Evolutionary conservation across 2,329 filamentous ascomycete species (phyloP).

Genomic region (Fusarium pseudonygamai): DNA sequence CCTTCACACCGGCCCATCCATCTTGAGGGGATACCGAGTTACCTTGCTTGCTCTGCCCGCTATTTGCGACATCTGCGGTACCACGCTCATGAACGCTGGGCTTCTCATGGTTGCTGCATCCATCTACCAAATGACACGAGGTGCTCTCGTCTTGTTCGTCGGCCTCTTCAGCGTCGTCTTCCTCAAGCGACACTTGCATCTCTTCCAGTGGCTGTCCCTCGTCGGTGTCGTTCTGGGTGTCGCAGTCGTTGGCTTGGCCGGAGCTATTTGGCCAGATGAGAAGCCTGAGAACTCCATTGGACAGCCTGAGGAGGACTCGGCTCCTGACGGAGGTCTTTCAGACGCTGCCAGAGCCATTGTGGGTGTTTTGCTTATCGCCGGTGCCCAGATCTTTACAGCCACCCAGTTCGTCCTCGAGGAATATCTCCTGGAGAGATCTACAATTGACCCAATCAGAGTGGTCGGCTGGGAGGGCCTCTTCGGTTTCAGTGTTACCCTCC

Average conservation of each 20-base stretch:
- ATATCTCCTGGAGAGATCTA: slow-evolving; percentile 77
- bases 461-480: slow-evolving; percentile 98
- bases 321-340: slow-evolving; percentile 52
- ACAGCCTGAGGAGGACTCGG: slow-evolving; percentile 48
- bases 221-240: slow-evolving; percentile 89
- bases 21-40: slow-evolving; percentile 76
- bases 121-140: slow-evolving; percentile 98
- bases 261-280: slow-evolving; percentile 78
- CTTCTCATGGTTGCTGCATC: slow-evolving; percentile 92
- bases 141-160: slow-evolving; percentile 93
- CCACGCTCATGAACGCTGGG: slow-evolving; percentile 96
- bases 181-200: slow-evolving; percentile 77
- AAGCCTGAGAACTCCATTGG: slow-evolving; percentile 55
- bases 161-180: slow-evolving; percentile 95
- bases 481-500: slow-evolving; percentile 80
- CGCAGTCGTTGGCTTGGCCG: slow-evolving; percentile 87
- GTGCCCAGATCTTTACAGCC: slow-evolving; percentile 95
- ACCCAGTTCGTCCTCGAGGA: slow-evolving; percentile 97
- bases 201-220: slow-evolving; percentile 94
- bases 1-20: slow-evolving; percentile 65
- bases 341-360: slow-evolving; percentile 68
- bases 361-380: slow-evolving; percentile 89
- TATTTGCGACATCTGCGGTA: slow-evolving; percentile 92
- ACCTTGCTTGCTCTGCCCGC: slow-evolving; percentile 84
- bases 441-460: slow-evolving; percentile 82